Conservation (phyloP, 1,284 basidiomycete species). For the Microbotryum violaceum region DNA sequence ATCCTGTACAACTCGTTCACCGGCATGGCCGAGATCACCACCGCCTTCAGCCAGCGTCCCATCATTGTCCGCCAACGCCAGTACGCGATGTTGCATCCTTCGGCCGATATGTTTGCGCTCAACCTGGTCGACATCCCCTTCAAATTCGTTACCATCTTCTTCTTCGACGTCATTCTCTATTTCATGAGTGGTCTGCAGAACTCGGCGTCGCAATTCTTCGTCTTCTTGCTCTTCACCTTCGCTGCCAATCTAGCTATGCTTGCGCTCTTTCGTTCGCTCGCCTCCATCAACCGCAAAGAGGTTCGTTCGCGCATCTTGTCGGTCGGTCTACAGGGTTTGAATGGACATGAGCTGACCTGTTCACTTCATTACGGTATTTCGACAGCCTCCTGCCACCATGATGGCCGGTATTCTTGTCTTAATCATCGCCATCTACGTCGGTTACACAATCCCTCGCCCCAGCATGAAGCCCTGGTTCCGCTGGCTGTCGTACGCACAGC, state of each 20-base stretch:
- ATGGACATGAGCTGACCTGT: constrained; percentile 44
- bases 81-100: constrained; percentile 46
- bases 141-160: constrained; percentile 38
- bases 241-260: constrained; percentile 44
- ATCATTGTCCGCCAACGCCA: constrained; percentile 40
- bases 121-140: constrained; percentile 47
- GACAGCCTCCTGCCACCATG: constrained; percentile 19
- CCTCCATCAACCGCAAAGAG: constrained; percentile 41
- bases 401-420: constrained; percentile 40
- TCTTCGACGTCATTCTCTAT: constrained; percentile 39
- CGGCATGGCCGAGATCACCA: constrained; percentile 55
- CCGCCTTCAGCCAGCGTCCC: constrained; percentile 44
- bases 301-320: too few species aligned
- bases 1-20: constrained; percentile 47
- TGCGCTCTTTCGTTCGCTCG: constrained; percentile 47
- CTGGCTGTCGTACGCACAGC: constrained; percentile 50
- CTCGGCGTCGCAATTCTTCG: constrained; percentile 40
- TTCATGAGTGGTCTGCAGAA: constrained; percentile 46
- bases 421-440: constrained; percentile 45
- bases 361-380: too few species aligned
- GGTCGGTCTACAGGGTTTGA: constrained; percentile 32
- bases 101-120: constrained; percentile 44
- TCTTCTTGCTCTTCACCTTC: constrained; percentile 43
- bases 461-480: constrained; percentile 41
- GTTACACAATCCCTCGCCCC: constrained; percentile 42